Conservation (phyloP, 2,329 filamentous ascomycete genomes). For the Hirsutella thompsonii region DNA sequence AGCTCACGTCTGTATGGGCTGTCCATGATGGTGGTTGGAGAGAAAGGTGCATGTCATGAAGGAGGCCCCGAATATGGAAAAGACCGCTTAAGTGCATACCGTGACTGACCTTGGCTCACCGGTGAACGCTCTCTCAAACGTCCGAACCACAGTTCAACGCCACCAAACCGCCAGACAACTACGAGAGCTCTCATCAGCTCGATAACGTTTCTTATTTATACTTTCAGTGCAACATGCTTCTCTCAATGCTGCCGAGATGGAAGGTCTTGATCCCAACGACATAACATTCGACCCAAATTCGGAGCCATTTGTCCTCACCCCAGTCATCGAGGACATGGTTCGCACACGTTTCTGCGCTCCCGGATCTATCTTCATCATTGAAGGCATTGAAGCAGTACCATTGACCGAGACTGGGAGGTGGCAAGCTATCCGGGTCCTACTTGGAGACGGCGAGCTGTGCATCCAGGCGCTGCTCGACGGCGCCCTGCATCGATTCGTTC, state of each 20-base stretch:
- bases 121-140: too few species aligned
- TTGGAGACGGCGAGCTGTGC: constrained; percentile 40
- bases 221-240: not conserved
- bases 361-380: constrained; percentile 36
- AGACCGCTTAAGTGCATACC: constrained; percentile 14
- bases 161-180: not conserved
- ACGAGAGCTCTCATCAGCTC: not conserved
- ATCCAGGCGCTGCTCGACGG: constrained; percentile 37
- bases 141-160: too few species aligned
- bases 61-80: constrained; percentile 11
- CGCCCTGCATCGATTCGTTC: constrained; percentile 34
- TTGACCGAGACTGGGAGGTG: constrained; percentile 22
- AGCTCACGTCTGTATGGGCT: constrained; percentile 29
- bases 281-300: constrained; percentile 10
- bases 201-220: not conserved
- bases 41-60: not conserved
- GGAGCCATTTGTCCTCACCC: constrained; percentile 16
- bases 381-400: constrained; percentile 25
- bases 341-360: constrained; percentile 33
- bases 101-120: too few species aligned
- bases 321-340: constrained; percentile 34
- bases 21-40: constrained; percentile 20
- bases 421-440: constrained; percentile 32
- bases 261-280: constrained; percentile 14
- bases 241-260: constrained; percentile 7